These are phyloP conservation scores for Ceratobasidium sp. DNA, from an alignment of 1,284 basidiomycete species.

Conservation along the genomic window DNA sequence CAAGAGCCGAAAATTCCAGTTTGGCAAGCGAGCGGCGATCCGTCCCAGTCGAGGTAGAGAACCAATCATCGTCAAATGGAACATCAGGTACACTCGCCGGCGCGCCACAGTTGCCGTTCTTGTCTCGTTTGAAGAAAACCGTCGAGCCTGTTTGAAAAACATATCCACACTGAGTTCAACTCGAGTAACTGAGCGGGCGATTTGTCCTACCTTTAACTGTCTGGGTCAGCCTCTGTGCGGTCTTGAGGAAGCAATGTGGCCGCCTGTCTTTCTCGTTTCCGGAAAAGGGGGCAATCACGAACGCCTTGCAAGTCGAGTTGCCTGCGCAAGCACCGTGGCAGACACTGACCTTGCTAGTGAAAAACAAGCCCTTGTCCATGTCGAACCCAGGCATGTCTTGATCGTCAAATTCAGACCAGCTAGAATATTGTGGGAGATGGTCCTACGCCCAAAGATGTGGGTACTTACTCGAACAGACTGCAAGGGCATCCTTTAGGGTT, in stretches of 20 bases:
- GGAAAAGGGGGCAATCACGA: background rate
- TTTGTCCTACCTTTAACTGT: background rate
- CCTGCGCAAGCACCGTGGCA: conserved; percentile 10
- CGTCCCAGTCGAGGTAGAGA: too few relatives aligned
- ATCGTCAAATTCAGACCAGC: conserved; percentile 8
- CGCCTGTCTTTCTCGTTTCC: conserved; percentile 13
- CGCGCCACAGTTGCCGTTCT: too few relatives aligned
- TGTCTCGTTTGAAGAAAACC: too few relatives aligned
- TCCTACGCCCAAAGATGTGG: background rate
- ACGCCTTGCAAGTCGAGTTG: conserved; percentile 3
- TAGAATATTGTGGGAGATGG: background rate
- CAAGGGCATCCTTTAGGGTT: conserved; percentile 15
- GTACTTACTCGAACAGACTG: conserved; percentile 12
- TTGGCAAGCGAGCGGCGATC: too few relatives aligned
- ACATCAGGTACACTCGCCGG: too few relatives aligned
- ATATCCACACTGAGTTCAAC: background rate
- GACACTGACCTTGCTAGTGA: conserved; percentile 1
- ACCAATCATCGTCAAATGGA: too few relatives aligned
- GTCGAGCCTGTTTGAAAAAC: background rate
- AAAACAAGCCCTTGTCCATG: conserved; percentile 15
- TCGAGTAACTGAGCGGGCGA: too few relatives aligned
- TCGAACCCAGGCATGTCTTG: conserved; percentile 20
- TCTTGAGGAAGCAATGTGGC: conserved; percentile 3
- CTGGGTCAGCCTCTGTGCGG: conserved; percentile 1
- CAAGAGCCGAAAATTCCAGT: too few relatives aligned